phyloP scores from a whole-genome alignment of 108 stramenopile species.

The Discostella pseudostelligera region DNA sequence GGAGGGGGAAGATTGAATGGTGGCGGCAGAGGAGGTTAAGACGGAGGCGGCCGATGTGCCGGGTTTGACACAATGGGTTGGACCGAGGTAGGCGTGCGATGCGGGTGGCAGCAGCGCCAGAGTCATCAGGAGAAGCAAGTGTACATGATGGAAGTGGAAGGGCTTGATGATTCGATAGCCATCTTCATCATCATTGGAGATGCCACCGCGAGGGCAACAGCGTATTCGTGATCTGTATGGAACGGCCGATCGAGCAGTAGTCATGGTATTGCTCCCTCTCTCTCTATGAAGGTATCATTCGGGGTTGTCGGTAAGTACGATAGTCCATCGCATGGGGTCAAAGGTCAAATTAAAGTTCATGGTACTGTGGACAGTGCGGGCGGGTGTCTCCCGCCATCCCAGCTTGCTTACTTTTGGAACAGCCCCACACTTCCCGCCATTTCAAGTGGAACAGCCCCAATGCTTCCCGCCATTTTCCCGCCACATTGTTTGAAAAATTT shows the following conservation, averaged over 20 bases:
- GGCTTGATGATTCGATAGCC: background rate
- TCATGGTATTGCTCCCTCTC: too few relatives aligned
- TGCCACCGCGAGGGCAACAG: background rate
- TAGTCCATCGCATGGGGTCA: too few relatives aligned
- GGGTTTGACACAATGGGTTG: constrained; percentile 18
- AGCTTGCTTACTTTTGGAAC: too few relatives aligned
- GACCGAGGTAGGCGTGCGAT: constrained; percentile 35
- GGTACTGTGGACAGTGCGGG: too few relatives aligned
- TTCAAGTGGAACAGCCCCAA: too few relatives aligned
- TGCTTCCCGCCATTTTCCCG: background rate
- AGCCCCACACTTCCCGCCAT: too few relatives aligned
- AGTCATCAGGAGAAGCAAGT: background rate
- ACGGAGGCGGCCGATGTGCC: background rate
- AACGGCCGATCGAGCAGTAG: too few relatives aligned
- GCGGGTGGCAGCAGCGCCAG: background rate
- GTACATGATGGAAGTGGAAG: too few relatives aligned
- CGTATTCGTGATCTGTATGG: background rate
- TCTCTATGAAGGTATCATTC: too few relatives aligned
- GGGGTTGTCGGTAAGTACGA: too few relatives aligned
- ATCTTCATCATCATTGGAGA: background rate
- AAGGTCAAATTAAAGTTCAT: too few relatives aligned
- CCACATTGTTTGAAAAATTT: background rate
- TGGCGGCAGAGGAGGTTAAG: background rate
- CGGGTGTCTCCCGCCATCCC: too few relatives aligned
- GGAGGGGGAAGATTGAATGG: background rate